These are phyloP conservation scores for Carallia brachiata DNA, from an alignment of 345 rosid species.

Conservation along the genomic window DNA sequence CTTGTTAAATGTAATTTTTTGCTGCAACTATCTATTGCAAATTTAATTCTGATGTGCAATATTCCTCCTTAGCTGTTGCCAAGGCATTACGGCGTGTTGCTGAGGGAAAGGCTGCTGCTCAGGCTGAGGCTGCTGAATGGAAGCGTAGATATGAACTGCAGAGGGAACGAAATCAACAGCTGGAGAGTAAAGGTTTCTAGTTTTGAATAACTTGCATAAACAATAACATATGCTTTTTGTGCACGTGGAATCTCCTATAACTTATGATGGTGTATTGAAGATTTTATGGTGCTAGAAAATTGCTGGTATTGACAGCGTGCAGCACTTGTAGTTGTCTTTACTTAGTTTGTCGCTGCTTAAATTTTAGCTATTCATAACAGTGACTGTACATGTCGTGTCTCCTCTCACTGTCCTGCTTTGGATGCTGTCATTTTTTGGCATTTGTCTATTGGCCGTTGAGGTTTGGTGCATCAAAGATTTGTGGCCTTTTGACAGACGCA, in stretches of 20 bases:
- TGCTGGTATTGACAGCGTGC: not conserved
- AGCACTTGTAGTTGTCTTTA: not conserved
- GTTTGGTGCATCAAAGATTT: too few species aligned
- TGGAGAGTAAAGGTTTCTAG: constrained; percentile 60
- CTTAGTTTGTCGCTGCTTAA: too few species aligned
- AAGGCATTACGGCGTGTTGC: constrained; percentile 91
- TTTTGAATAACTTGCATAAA: constrained; percentile 10
- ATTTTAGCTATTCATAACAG: not conserved
- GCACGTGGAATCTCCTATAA: not conserved
- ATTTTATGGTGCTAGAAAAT: not conserved
- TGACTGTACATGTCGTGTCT: not conserved
- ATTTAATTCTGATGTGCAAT: constrained; percentile 5
- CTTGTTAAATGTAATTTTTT: constrained; percentile 9
- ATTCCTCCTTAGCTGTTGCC: constrained; percentile 73
- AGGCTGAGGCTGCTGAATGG: constrained; percentile 99
- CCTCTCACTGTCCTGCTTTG: not conserved
- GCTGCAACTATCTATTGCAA: not conserved
- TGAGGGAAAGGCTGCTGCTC: constrained; percentile 95
- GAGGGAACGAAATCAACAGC: constrained; percentile 49
- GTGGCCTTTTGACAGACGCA: too few species aligned
- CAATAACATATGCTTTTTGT: constrained; percentile 8
- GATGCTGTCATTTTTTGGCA: constrained; percentile 9
- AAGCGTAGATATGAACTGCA: constrained; percentile 90
- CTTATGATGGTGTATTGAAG: not conserved
- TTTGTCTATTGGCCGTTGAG: not conserved